Percentiles rank a stretch among this genome's conserved stretches.
These are phyloP conservation scores for Cadophora sp. DNA, from an alignment of 2,329 filamentous ascomycete species.

Conservation along the genomic window DNA sequence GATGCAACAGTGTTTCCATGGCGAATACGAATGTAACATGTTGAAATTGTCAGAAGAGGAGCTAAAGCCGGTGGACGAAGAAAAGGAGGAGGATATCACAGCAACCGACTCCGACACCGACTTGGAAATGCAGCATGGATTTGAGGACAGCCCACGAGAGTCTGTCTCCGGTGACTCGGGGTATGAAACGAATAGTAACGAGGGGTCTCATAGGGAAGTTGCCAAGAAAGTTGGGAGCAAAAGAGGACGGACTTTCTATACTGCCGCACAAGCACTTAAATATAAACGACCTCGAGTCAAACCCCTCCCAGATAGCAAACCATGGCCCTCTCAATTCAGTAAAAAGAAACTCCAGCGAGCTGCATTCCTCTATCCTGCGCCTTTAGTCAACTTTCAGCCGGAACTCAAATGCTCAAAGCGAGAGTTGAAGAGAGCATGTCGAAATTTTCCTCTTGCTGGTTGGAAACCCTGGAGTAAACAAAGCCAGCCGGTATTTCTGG, in stretches of 20 bases:
- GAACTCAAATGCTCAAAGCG: not conserved
- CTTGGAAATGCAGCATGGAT: not conserved
- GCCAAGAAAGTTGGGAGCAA: not conserved
- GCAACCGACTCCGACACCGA: not conserved
- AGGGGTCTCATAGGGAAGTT: not conserved
- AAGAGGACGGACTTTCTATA: not conserved
- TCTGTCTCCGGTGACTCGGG: not conserved
- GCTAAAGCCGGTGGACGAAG: not conserved
- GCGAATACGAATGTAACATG: constrained; percentile 1
- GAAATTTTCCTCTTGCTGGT: not conserved
- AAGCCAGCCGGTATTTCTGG: not conserved
- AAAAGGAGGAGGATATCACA: not conserved
- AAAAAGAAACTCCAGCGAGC: not conserved
- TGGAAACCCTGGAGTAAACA: constrained; percentile 4
- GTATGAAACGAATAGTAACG: not conserved
- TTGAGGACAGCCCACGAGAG: not conserved
- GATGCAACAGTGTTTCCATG: not conserved
- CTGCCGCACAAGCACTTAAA: not conserved
- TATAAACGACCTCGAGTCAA: not conserved
- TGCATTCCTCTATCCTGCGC: not conserved
- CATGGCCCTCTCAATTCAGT: not conserved
- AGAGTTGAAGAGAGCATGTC: not conserved
- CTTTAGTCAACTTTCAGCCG: not conserved
- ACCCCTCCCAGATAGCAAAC: not conserved
- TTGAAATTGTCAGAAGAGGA: not conserved